Conservation (phyloP, 345 rosid species). For the Hevea brasiliensis region DNA sequence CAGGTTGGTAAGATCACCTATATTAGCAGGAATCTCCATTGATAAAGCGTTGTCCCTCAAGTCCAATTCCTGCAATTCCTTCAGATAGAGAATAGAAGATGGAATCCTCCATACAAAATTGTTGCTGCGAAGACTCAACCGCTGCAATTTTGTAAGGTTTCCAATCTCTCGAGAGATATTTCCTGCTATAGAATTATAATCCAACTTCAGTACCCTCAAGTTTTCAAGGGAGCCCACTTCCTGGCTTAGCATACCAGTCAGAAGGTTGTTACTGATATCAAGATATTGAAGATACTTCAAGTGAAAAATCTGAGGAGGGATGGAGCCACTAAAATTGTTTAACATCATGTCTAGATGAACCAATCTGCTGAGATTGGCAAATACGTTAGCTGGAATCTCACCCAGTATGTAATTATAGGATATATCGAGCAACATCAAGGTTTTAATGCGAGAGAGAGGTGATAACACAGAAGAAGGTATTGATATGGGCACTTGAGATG, state of each 20-base stretch:
- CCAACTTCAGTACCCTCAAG: constrained; percentile 26
- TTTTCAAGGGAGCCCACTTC: constrained; percentile 16
- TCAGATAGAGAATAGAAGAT: constrained; percentile 14
- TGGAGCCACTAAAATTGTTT: constrained; percentile 28
- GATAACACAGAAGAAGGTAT: constrained; percentile 21
- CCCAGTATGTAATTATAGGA: constrained; percentile 23
- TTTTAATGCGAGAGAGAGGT: constrained; percentile 26
- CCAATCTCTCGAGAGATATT: constrained; percentile 30
- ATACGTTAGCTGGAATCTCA: constrained; percentile 21
- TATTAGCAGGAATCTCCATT: constrained; percentile 29
- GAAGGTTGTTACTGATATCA: constrained; percentile 27
- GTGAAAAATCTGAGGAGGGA: constrained; percentile 32
- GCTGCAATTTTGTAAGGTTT: constrained; percentile 26
- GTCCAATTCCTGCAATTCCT: constrained; percentile 24
- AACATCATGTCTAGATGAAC: constrained; percentile 30
- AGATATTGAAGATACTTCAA: constrained; percentile 30
- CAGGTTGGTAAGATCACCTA: constrained; percentile 33
- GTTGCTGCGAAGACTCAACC: constrained; percentile 24
- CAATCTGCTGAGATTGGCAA: constrained; percentile 29
- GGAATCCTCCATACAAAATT: constrained; percentile 28
- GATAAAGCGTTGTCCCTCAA: constrained; percentile 29
- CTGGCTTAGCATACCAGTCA: constrained; percentile 9
- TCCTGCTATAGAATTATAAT: constrained; percentile 25
- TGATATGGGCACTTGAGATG: not conserved
- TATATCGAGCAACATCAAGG: constrained; percentile 30